phyloP scores from a whole-genome alignment of 768 basidiomycete species.

The Pleurotus eryngii region DNA sequence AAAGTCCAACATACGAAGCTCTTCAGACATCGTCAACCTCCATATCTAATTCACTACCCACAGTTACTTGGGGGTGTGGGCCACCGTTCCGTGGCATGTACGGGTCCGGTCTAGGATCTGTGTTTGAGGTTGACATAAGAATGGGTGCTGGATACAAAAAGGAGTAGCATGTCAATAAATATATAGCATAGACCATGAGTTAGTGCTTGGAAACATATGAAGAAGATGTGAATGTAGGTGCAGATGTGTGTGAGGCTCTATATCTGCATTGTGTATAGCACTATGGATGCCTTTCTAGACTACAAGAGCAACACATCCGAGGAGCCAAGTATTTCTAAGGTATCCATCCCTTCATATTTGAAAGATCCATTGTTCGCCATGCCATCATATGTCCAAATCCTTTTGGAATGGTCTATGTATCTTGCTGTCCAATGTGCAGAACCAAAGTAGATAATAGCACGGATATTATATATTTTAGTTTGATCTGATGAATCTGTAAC shows the following conservation, averaged over 20 bases:
- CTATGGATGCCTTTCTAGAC: too few species aligned
- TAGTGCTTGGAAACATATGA: neutral
- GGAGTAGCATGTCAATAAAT: neutral
- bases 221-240: neutral
- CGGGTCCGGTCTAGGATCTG: neutral
- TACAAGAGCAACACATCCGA: neutral
- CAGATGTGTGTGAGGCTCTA: neutral
- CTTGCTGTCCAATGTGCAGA: neutral
- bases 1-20: too few species aligned
- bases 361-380: conserved; percentile 1
- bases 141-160: neutral
- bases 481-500: neutral
- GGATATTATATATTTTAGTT: neutral
- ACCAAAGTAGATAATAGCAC: neutral
- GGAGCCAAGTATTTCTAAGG: neutral
- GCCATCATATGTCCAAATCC: conserved; percentile 1
- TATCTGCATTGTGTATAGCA: neutral
- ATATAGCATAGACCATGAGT: neutral
- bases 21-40: too few species aligned
- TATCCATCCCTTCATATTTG: neutral
- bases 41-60: too few species aligned
- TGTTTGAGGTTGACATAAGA: neutral
- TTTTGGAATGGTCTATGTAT: neutral
- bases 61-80: neutral
- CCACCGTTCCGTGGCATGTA: neutral